A percentile compares a stretch with the other conserved stretches of the same genome.
These are phyloP conservation scores for Arabis alpina DNA, from an alignment of 345 rosid genomes.

Conservation along the genomic window DNA sequence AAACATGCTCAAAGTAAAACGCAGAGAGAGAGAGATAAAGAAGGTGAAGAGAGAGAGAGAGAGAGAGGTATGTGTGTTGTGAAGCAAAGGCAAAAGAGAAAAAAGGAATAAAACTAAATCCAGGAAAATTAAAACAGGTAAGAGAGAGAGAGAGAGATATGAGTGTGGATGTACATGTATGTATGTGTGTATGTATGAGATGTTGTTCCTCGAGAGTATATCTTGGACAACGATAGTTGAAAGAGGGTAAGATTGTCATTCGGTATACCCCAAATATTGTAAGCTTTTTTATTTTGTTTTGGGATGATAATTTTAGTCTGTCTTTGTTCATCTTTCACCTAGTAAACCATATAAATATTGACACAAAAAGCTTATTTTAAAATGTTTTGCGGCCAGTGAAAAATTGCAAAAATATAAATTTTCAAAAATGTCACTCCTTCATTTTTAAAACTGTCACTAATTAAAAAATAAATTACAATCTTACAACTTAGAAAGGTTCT, in stretches of 20 bases:
- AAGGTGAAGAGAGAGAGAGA: constrained; percentile 19
- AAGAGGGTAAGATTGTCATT: constrained; percentile 20
- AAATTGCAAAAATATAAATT: too few species aligned
- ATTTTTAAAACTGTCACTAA: too few species aligned
- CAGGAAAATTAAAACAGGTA: constrained; percentile 42
- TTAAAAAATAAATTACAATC: too few species aligned
- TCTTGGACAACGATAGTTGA: constrained; percentile 67
- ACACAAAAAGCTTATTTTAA: not conserved
- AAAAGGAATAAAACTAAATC: constrained; percentile 40
- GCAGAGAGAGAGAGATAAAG: constrained; percentile 36
- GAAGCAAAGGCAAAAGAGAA: constrained; percentile 45
- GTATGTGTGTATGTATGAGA: constrained; percentile 35
- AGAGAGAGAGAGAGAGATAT: constrained; percentile 45
- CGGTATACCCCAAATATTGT: not conserved
- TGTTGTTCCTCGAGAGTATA: constrained; percentile 69
- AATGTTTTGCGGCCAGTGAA: too few species aligned
- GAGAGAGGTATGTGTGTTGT: constrained; percentile 44
- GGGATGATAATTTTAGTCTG: constrained; percentile 6
- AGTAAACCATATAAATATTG: not conserved
- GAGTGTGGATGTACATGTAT: constrained; percentile 26
- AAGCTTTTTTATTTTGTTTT: constrained; percentile 2
- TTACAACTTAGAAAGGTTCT: too few species aligned
- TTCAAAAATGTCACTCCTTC: too few species aligned
- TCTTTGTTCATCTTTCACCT: constrained; percentile 6
- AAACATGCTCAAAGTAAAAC: constrained; percentile 53